Evolutionary conservation across 495 filamentous ascomycete species (phyloP), one percentile per base, ranked within the genome.

Genomic region (Penicillium cataractarum): DNA sequence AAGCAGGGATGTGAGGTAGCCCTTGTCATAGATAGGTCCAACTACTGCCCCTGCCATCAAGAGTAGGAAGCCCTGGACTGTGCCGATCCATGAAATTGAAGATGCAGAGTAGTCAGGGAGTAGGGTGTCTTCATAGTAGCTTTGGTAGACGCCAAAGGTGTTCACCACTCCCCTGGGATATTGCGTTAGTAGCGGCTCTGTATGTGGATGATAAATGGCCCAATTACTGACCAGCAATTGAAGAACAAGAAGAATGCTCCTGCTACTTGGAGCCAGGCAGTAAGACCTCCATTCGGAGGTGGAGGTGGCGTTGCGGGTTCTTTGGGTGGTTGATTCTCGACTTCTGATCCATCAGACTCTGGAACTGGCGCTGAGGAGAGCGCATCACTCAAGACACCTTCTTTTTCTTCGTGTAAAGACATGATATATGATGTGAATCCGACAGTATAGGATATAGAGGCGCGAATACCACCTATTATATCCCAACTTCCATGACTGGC

Each of bases 91-190:
- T 2, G 82, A 77, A 17, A 77, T 71, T 1, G 66, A 35, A 0
- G 76, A 78, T 2, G 64, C 55, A 0, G 71, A 73, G n/a, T 71
- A 48, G 15, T 61, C 58, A 1, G 62, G 35, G 0, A 84, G 67
- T 0, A 80, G 59, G 2, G 53, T 69, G 0, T 68, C 57, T 62
- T 79, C 60, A 40, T 78, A 78, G 63, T 80, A 83, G 5, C 73
- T 70, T 46, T 85, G 82, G 57, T 80, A 86, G 7, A 75, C 75
- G 6, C 83, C 82, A 55, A 79, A 84, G 4, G 71, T 72, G 56
- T 77, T 80, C 21, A 80, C 63, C 6, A 84, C 48, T 0, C 83
- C 83, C 75, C 74, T 71, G 39, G 48, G 26, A 3, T 22, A 5
- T 54, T 24, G 4, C 2, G 13, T 54, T 35, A 54, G 51, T 5